Conservation (phyloP, 2,329 filamentous ascomycete species). For the Clathrospora elynae region DNA sequence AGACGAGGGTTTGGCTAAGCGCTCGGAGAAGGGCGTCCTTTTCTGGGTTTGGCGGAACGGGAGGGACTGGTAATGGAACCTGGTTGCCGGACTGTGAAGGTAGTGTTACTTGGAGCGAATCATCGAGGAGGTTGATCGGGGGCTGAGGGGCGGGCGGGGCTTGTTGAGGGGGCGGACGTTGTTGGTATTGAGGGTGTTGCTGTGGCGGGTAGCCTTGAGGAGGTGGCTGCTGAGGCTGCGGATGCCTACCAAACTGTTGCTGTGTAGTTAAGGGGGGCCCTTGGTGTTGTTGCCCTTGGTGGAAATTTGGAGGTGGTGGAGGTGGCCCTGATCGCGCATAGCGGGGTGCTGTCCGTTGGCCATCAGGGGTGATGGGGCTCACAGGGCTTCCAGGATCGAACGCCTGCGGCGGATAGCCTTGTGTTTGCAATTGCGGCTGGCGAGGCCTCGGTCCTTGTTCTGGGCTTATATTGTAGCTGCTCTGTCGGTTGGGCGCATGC, state of each 20-base stretch:
- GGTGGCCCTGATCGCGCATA: constrained; percentile 29
- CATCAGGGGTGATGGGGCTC: constrained; percentile 44
- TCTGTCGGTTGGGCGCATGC: constrained; percentile 25
- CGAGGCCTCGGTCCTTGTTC: constrained; percentile 34
- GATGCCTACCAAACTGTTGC: constrained; percentile 15
- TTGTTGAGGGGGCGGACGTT: constrained; percentile 41
- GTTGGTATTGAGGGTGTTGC: constrained; percentile 24
- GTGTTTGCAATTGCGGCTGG: constrained; percentile 37
- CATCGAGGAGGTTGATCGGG: constrained; percentile 63
- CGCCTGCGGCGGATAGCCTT: constrained; percentile 24
- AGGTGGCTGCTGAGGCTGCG: constrained; percentile 12
- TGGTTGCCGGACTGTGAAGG: constrained; percentile 56
- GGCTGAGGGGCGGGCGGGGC: constrained; percentile 24
- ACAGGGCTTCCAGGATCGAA: constrained; percentile 44
- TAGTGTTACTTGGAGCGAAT: constrained; percentile 64
- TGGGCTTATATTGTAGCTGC: constrained; percentile 33
- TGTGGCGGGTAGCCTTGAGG: constrained; percentile 20
- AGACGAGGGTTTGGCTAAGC: constrained; percentile 71
- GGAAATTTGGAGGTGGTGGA: constrained; percentile 19
- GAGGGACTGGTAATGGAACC: constrained; percentile 68
- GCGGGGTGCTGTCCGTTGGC: constrained; percentile 26
- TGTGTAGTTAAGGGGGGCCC: constrained; percentile 19
- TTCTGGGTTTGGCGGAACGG: constrained; percentile 93
- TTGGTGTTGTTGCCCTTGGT: constrained; percentile 25
- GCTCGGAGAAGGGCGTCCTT: constrained; percentile 85